Evolutionary conservation across 768 basidiomycete species (phyloP).

Genomic region (Dacryopinax spathularia): DNA sequence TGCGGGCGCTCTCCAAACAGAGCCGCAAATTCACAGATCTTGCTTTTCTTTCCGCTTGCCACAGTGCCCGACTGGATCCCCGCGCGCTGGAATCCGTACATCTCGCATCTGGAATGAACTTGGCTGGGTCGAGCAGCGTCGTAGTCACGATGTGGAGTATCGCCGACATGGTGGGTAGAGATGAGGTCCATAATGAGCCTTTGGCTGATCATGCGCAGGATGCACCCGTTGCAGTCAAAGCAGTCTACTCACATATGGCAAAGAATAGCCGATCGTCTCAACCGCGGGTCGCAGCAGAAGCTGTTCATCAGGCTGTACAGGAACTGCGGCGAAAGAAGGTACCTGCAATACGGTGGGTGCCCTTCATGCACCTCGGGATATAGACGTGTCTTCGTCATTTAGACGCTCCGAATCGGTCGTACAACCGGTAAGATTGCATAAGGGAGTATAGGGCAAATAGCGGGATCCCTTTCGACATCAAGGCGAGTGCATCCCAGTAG

Average conservation of each 20-base stretch:
- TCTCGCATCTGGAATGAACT: conserved; percentile 31
- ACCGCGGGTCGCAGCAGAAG: background rate
- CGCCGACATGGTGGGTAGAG: conserved; percentile 16
- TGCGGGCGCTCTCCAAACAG: background rate
- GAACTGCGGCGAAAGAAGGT: background rate
- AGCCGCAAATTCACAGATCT: conserved; percentile 17
- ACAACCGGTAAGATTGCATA: too few species aligned
- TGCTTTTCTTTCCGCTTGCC: conserved; percentile 36
- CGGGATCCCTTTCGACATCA: too few species aligned
- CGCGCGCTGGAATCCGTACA: conserved; percentile 27
- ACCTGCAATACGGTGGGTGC: background rate
- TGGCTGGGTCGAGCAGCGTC: conserved; percentile 22
- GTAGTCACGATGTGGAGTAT: conserved; percentile 36
- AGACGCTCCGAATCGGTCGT: too few species aligned
- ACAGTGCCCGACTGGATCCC: conserved; percentile 29
- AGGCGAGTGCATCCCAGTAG: too few species aligned
- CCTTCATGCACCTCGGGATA: background rate
- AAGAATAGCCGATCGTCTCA: background rate
- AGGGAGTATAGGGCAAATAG: too few species aligned
- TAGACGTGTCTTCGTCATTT: too few species aligned
- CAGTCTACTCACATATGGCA: background rate
- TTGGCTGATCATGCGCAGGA: background rate
- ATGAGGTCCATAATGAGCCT: background rate
- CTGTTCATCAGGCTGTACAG: background rate
- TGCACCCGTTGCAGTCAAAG: background rate